Evolutionary conservation across 2,329 filamentous ascomycete species (phyloP), one percentile per base, ranked within the genome.

Genomic region (Fusarium floridanum): DNA sequence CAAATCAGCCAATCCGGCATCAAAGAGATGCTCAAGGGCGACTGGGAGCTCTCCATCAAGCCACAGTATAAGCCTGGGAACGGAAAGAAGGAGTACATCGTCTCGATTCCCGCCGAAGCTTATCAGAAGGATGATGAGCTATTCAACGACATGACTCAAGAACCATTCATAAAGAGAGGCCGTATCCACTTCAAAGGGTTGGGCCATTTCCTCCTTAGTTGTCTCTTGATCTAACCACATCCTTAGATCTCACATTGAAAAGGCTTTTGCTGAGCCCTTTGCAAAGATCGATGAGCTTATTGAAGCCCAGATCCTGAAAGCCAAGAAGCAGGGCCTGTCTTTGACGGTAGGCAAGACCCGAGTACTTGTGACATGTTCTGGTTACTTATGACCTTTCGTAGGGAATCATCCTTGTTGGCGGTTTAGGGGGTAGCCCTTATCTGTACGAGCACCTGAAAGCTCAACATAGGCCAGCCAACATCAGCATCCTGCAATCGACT

Each of bases 41-140:
- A 72, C 17, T 72, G 66, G 63, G 66, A 72, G 24, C 43, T 55
- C 17, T 72, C 59, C 5, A 66, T 69, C 9, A 69, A 69, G n/a
- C 66, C 59, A 4, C 69, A 66, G 24, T 69, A 69, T 60, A 69
- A 55, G 6, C 43, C 62, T 7, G 53, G 14, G 16, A 66, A 63
- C 12, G 36, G 3, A 6, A 59, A 64, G 8, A 72, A 72, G 37
- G 69, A 72, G 24, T 69, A 72, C 53, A 64, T 66, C 12, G 63
- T 72, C 9, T 32, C 59, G 4, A 17, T 69, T 6, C 69, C 69
- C 6, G 69, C 66, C 6, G 63, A 61, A 16, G 66, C 66, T 53
- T 22, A 22, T 22, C 22, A 22, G 22, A 22, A 22, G 22, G 22
- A 22, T 22, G 22, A 22, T 22, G 22, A 22, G 22, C 22, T 22